Evolutionary conservation across 768 basidiomycete species (phyloP), one percentile per base, ranked within the genome.

Genomic region (Boletus reticulatus): DNA sequence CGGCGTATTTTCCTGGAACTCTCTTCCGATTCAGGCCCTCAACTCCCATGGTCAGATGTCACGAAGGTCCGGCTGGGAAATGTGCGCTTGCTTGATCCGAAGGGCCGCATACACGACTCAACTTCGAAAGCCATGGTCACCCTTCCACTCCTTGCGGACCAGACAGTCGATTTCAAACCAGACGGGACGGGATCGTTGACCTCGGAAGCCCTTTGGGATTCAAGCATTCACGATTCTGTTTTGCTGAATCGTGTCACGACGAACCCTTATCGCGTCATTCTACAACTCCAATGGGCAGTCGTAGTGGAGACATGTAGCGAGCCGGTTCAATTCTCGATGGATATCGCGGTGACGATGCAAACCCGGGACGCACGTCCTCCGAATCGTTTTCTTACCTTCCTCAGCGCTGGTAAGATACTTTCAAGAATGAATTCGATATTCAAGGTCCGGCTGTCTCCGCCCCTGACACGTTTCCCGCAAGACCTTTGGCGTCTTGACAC

Each of bases 401-500:
- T 96, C 57, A 85, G 83, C 19, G 85, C 88, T 8, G 84, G 80
- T 20, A 93, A 89, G 67, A 82, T 92, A 31, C 76, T 93, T 19
- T 78, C 85, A 32, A 89, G 89, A 73, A 84, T 87, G 38, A 91
- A 88, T 64, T 83, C 84, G n/a, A 81, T 97, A 43, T 99, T 95
- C 77, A 82, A 78, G 32, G 80, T 98, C 47, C 80, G 82, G 43
- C 78, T 98, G 32, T 84, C 84, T 4, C 94, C 96, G 13, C 89
- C 92, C 16, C 74, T 92, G 57, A 93, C 92, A 19, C 85, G 92
- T 43, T 94, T 89, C 1, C 82, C 92, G 3, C 85, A 85, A 67
- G 94, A 98, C 59, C 77, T 99, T 14, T 98, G 96, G 97, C 78
- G 94, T 39, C 77, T 98, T 49, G 94, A 99, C 74, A 98, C 96